Evolutionary conservation across 768 basidiomycete species (phyloP), one percentile per base, ranked within the genome.

Genomic region (Leccinum variicolor): DNA sequence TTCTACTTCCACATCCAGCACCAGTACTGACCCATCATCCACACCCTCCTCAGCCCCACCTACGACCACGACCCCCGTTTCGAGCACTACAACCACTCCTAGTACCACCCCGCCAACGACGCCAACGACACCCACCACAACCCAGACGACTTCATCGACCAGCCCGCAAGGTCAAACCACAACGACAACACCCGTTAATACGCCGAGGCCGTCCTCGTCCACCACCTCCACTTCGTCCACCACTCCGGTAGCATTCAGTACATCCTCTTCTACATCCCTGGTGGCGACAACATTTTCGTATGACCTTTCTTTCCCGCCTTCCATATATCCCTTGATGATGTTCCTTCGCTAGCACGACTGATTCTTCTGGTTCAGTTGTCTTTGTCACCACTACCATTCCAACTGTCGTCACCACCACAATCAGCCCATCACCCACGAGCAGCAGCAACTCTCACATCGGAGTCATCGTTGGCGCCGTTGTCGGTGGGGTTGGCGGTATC

Each of bases 391-490:
- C 61, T 25, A 55, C 58, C 11, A 13, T 58, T 6, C 56, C 69
- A 17, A 54, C 53, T 17, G 41, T 57, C 50, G 6, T 64, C 34
- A 55, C 69, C 5, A 62, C 64, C 31, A 2, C 68, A 28, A 7
- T 62, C 56, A 23, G 4, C 10, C 2, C 41, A 14, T 14, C 62
- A 4, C 34, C 21, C 29, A 2, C 50, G 2, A 1, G 11, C 13
- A 31, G 36, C 34, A 28, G 23, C 1, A 62, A 19, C 26, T 63
- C 69, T 3, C 55, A 64, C 45, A 74, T 73, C 1, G 79, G 74
- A 28, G 71, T 80, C 4, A 82, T 84, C 56, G 76, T 82, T 4
- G 82, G 82, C 17, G 76, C 78, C 3, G 78, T 83, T n/a, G 81
- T 83, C 10, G 81, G 81, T 55, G 82, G 81, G 2, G 55, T 76